Evolutionary conservation across 192 early-diverging fungal genomes (phyloP).

Genomic region (Phycomyces blakesleeanus): DNA sequence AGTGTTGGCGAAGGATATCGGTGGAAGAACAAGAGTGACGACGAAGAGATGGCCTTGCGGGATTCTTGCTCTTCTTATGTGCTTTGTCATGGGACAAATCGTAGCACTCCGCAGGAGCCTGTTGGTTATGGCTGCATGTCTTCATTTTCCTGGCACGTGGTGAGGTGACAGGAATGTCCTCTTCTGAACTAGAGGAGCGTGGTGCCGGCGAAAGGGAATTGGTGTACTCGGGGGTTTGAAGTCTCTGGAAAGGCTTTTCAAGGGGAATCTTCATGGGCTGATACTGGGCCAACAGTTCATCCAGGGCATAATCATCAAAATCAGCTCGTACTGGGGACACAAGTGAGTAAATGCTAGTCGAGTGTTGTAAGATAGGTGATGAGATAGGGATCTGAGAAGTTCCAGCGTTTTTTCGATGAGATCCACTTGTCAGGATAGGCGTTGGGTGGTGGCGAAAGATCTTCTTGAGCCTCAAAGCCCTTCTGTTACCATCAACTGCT

Average conservation of each 20-base stretch:
- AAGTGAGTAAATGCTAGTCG: conserved; percentile 23
- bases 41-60: conserved; percentile 7
- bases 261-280: too few species aligned
- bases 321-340: conserved; percentile 21
- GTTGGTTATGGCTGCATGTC: background rate
- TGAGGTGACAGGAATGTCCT: conserved; percentile 2
- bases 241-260: background rate
- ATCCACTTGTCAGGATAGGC: background rate
- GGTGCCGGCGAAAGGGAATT: conserved; percentile 20
- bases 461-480: conserved; percentile 7
- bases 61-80: conserved; percentile 7
- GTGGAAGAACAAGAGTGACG: conserved; percentile 19
- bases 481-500: conserved; percentile 2
- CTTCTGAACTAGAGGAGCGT: conserved; percentile 5
- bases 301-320: conserved; percentile 2
- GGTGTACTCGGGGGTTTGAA: background rate
- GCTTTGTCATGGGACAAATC: background rate
- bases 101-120: too few species aligned
- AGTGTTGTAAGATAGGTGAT: conserved; percentile 23
- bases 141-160: background rate
- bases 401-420: background rate
- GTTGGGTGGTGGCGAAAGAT: conserved; percentile 7
- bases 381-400: conserved; percentile 7
- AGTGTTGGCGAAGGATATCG: background rate
- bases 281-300: background rate